Base-by-base conservation (phyloP, 2,329 filamentous ascomycete species). In the Coniochaeta sp. region DNA sequence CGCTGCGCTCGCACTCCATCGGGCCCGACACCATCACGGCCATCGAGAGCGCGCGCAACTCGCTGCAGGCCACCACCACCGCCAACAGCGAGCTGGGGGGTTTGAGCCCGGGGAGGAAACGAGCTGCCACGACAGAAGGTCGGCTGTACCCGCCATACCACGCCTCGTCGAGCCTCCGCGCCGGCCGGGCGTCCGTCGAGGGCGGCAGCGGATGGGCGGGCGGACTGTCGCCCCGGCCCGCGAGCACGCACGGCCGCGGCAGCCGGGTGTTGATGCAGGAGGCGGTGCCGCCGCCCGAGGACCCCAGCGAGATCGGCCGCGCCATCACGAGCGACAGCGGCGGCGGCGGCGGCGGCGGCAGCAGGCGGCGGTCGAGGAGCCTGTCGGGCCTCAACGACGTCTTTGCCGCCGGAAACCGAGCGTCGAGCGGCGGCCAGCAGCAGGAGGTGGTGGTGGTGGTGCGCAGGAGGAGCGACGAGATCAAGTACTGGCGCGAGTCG, bases 401-500 rank as follows among this genome's bases (percentile, higher is more conserved):
- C 22, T 71, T 73, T 3, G 69, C 65, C 19, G 65, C 63, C 12
- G 59, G 44, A 1, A n/a, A n/a, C n/a, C n/a, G n/a, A n/a, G n/a
- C n/a, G n/a, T n/a, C n/a, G 56, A 57, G 9, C 2, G 71, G 72
- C 1, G 8, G 24, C n/a, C 24, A 52, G 47, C 8, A n/a, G 2
- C 26, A 5, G 19, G 12, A 19, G 22, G 8, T n/a, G 16, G 12
- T n/a, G n/a, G n/a, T n/a, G n/a, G 57, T 34, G 47, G 32, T 70
- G 4, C 78, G 84, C 50, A 79, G 83, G 38, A 79, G 84, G 32
- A 87, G 83, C 67, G 83, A 85, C 59, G 85, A 88, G 69, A 86
- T 87, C 42, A 80, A 82, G 14, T 85, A 84, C 66, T 87, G 85
- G 84, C 78, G 85, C 62, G 80, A 83, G 66, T 87, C 84, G 62